phyloP scores from a whole-genome alignment of 1,284 basidiomycete species.

The Trichosporon ovoides region DNA sequence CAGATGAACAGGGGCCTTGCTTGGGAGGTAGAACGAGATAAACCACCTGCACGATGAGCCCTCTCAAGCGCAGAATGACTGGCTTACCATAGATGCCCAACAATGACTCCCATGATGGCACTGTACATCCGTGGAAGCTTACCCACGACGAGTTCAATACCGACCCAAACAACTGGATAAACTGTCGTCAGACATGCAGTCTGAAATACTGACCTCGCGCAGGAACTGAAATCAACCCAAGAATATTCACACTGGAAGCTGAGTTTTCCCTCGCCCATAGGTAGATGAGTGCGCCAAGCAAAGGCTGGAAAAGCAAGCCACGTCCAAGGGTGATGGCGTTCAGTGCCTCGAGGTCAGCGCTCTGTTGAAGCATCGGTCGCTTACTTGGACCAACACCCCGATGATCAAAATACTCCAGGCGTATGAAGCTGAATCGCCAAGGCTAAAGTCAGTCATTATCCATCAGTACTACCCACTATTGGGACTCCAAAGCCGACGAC shows the following conservation, averaged over 20 bases:
- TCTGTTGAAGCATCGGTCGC: not conserved
- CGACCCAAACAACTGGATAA: constrained; percentile 41
- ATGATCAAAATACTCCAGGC: constrained; percentile 43
- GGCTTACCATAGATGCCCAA: constrained; percentile 44
- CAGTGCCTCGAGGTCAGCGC: constrained; percentile 25
- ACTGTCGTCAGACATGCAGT: constrained; percentile 23
- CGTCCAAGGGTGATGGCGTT: constrained; percentile 27
- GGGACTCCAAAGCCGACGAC: constrained; percentile 38
- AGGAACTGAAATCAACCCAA: constrained; percentile 44
- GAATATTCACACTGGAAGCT: constrained; percentile 41
- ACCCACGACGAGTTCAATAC: constrained; percentile 39
- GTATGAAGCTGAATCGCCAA: constrained; percentile 24
- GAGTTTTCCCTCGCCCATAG: constrained; percentile 45
- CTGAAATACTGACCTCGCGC: constrained; percentile 34
- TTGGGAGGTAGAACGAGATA: constrained; percentile 39
- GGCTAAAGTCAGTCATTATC: not conserved
- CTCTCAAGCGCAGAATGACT: not conserved
- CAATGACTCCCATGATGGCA: constrained; percentile 37
- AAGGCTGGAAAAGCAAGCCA: constrained; percentile 41
- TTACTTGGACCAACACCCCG: constrained; percentile 28
- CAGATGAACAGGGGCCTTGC: constrained; percentile 34
- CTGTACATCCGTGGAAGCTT: constrained; percentile 34
- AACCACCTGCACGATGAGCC: constrained; percentile 41
- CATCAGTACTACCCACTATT: constrained; percentile 28
- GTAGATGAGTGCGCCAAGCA: constrained; percentile 45